Evolutionary conservation across 1,284 basidiomycete genomes (phyloP), one percentile per base, ranked within the genome.

Genomic region (Pseudozyma tsukubaensis): DNA sequence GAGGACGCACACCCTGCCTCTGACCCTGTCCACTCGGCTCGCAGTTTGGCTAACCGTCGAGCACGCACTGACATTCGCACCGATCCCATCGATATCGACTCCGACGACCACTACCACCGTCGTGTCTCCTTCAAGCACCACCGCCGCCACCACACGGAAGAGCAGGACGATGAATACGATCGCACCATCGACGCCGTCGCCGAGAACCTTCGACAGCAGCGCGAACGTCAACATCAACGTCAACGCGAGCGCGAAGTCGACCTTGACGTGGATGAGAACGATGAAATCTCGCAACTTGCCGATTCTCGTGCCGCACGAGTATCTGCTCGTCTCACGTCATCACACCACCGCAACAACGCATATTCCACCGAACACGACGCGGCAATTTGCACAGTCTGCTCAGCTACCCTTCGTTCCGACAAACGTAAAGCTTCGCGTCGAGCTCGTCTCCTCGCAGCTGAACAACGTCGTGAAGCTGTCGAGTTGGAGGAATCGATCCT

Each of bases 211-310:
- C 71, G 71, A 13, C 0, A 51, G 16, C 61, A 67, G 45, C 63
- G 59, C 49, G 56, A 52, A 6, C 55, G 57, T 3, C 69, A 72
- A 32, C 59, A 50, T 21, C 50, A 19, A n/a, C 55, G 49, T 10
- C 45, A 16, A 6, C 14, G 21, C 13, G 19, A 40, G 2, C 44
- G 37, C 4, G 54, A 61, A 12, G 24, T 52, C 1, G 64, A 29
- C 24, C 3, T 6, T 29, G 24, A 29, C 24, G 6, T 29, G 24
- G 24, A 29, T 29, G 24, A 69, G n/a, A 70, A 76, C n/a, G 43
- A 40, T 12, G 74, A 76, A 19, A 61, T 77, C 56, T 77, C 74
- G 16, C 67, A 63, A 12, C 59, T 73, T 16, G 74, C 74, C 18
- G 57, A 71, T 1, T 47, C 61, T 0, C 66, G 74, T 9, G 74